A percentile compares a stretch with the other conserved stretches of the same genome.
phyloP scores from a whole-genome alignment of 495 filamentous ascomycete genomes.

The Trichoderma virens region DNA sequence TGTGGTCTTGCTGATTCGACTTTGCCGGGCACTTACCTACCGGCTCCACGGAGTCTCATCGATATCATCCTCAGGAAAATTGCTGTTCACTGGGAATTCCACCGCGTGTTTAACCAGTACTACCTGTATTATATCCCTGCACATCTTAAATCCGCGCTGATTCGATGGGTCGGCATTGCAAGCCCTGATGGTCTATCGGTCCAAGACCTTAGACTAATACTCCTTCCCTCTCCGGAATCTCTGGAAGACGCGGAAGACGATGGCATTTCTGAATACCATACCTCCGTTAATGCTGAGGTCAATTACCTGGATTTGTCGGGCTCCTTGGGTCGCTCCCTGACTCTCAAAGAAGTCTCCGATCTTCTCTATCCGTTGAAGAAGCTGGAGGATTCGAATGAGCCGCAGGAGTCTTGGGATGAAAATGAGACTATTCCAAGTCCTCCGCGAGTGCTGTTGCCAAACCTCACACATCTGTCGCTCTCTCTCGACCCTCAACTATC shows the following conservation, averaged over 20 bases:
- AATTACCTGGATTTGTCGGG: constrained; percentile 55
- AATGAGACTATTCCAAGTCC: constrained; percentile 19
- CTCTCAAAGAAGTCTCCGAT: constrained; percentile 51
- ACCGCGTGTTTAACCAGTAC: constrained; percentile 57
- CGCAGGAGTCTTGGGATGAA: constrained; percentile 37
- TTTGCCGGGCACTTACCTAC: constrained; percentile 30
- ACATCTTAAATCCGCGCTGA: constrained; percentile 50
- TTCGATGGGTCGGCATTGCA: constrained; percentile 55
- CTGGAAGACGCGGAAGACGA: constrained; percentile 23
- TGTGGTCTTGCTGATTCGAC: constrained; percentile 7
- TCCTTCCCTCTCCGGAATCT: constrained; percentile 24
- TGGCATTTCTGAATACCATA: constrained; percentile 13
- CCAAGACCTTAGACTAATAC: constrained; percentile 31
- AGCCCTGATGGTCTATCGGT: constrained; percentile 36
- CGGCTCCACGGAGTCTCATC: constrained; percentile 42
- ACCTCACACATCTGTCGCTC: constrained; percentile 50
- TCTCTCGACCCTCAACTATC: constrained; percentile 30
- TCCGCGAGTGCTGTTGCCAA: constrained; percentile 32
- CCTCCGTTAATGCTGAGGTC: constrained; percentile 43
- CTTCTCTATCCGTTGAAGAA: constrained; percentile 32
- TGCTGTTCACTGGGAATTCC: constrained; percentile 61
- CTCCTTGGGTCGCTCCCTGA: constrained; percentile 51
- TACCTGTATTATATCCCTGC: constrained; percentile 57
- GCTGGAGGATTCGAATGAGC: constrained; percentile 15
- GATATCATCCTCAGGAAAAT: constrained; percentile 53